Evolutionary conservation across 1,139 yeast species (phyloP).

Genomic region (Magnusiomyces magnusii): DNA sequence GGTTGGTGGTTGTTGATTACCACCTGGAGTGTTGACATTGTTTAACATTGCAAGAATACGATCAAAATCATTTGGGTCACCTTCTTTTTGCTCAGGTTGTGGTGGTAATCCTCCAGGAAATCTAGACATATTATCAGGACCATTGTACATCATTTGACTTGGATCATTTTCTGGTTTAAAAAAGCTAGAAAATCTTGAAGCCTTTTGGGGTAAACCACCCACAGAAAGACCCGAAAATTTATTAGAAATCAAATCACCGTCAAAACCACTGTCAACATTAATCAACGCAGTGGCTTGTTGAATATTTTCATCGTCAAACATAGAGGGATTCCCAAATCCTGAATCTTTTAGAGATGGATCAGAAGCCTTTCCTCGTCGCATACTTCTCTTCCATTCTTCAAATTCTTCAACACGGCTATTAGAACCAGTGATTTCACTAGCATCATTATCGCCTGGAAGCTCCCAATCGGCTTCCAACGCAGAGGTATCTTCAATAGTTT

Average conservation of each 20-base stretch:
- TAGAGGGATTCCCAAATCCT: background rate
- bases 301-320: constrained; percentile 9
- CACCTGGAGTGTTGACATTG: constrained; percentile 6
- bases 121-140: background rate
- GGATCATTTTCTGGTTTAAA: constrained; percentile 19
- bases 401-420: constrained; percentile 26
- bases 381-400: constrained; percentile 30
- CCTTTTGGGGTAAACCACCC: constrained; percentile 8
- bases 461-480: constrained; percentile 8
- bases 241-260: constrained; percentile 13
- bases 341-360: background rate
- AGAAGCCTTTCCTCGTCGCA: constrained; percentile 16
- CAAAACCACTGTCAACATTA: constrained; percentile 28
- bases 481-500: background rate
- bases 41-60: constrained; percentile 33
- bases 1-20: background rate
- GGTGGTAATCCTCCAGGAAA: background rate
- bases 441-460: constrained; percentile 7
- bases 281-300: constrained; percentile 16
- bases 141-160: background rate
- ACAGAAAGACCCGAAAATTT: constrained; percentile 7
- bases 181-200: constrained; percentile 27
- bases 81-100: constrained; percentile 13
- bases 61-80: constrained; percentile 31
- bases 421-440: constrained; percentile 13